Percentiles rank a stretch among this genome's conserved stretches.
Evolutionary conservation across 1,284 basidiomycete species (phyloP).

Genomic region (Agroathelia rolfsii): DNA sequence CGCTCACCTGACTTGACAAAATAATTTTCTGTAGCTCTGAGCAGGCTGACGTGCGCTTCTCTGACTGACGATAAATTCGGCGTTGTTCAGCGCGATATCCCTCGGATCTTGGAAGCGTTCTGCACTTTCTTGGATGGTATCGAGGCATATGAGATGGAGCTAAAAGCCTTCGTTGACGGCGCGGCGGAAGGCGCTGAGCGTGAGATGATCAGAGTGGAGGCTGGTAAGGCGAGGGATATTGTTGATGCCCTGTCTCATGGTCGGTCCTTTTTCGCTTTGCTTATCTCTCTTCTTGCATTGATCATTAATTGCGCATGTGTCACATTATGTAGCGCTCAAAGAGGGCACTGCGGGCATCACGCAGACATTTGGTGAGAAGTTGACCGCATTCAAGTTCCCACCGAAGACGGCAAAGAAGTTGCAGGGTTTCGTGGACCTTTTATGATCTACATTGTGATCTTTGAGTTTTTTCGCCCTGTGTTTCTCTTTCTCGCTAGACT

Average conservation of each 20-base stretch:
- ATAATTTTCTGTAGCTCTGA: slow-evolving; percentile 46
- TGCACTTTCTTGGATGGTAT: slow-evolving; percentile 55
- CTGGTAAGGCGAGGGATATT: slow-evolving; percentile 41
- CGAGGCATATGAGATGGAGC: slow-evolving; percentile 49
- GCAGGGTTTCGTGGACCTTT: slow-evolving; percentile 67
- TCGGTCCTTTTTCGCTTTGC: slow-evolving; percentile 25
- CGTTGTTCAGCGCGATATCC: slow-evolving; percentile 75
- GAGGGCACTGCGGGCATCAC: slow-evolving; percentile 58
- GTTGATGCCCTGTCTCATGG: slow-evolving; percentile 50
- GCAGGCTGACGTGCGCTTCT: slow-evolving; percentile 61
- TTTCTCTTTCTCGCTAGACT: no score
- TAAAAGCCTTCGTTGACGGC: slow-evolving; percentile 25
- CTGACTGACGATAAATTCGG: slow-evolving; percentile 74
- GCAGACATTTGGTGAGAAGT: slow-evolving; percentile 64
- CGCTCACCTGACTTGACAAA: neutral
- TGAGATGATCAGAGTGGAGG: slow-evolving; percentile 29
- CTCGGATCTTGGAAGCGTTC: slow-evolving; percentile 69
- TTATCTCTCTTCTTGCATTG: neutral
- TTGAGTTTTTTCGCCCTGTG: no score
- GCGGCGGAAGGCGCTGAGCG: slow-evolving; percentile 25
- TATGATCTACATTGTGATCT: no score
- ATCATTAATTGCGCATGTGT: slow-evolving; percentile 8
- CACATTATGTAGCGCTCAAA: slow-evolving; percentile 44
- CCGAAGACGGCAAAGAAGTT: slow-evolving; percentile 52
- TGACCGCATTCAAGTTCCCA: slow-evolving; percentile 72